These are phyloP conservation scores for Geosmithia putterillii DNA, from an alignment of 2,329 filamentous ascomycete species.

Conservation along the genomic window DNA sequence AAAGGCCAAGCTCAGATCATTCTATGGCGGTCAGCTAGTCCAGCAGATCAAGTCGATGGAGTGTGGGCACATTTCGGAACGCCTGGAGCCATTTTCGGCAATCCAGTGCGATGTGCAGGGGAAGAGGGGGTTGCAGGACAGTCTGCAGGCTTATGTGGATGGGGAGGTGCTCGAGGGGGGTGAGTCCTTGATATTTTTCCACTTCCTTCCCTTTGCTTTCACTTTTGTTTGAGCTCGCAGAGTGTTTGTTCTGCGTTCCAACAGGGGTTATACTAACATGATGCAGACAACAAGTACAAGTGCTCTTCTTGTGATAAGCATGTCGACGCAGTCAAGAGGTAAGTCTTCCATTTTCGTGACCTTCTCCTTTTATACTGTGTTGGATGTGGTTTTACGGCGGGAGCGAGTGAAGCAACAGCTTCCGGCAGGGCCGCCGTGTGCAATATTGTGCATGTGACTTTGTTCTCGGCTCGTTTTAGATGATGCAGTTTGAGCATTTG, in stretches of 20 bases:
- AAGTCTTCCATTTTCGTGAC: constrained; percentile 9
- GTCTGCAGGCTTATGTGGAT: constrained; percentile 87
- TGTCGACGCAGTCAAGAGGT: constrained; percentile 87
- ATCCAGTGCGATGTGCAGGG: constrained; percentile 96
- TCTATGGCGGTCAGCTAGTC: constrained; percentile 85
- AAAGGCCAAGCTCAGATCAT: constrained; percentile 63
- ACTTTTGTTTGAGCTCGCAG: too few relatives aligned
- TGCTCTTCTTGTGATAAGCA: constrained; percentile 81
- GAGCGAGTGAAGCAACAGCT: too few relatives aligned
- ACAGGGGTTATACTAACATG: constrained; percentile 3
- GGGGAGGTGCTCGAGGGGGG: constrained; percentile 92
- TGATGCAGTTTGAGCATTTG: background rate
- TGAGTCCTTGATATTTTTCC: too few relatives aligned
- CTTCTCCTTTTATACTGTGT: too few relatives aligned
- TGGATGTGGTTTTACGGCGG: too few relatives aligned
- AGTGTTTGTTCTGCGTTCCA: constrained; percentile 9
- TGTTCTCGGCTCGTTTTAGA: too few relatives aligned
- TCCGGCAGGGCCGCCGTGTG: too few relatives aligned
- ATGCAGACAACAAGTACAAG: constrained; percentile 90
- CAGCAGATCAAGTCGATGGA: constrained; percentile 94
- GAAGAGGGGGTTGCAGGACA: constrained; percentile 72
- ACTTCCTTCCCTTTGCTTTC: too few relatives aligned
- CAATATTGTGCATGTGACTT: too few relatives aligned
- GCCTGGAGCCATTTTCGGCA: constrained; percentile 81
- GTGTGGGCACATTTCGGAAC: constrained; percentile 85